A percentile compares a stretch with the other conserved stretches of the same genome.
These are phyloP conservation scores for Cryptococcus sp. DNA, from an alignment of 1,284 basidiomycete species.

Conservation along the genomic window DNA sequence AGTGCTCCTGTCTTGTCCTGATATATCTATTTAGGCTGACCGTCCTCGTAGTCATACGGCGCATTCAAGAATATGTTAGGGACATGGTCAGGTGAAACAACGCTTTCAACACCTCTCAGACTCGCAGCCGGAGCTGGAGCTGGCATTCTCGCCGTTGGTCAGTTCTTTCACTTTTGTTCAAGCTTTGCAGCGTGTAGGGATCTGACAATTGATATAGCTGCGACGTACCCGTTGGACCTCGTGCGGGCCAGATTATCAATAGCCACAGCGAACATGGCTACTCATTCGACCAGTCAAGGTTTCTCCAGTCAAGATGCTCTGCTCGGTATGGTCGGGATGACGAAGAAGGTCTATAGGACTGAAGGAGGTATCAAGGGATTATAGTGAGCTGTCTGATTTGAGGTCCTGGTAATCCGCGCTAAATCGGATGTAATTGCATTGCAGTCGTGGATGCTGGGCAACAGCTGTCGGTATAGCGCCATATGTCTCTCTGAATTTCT, in stretches of 20 bases:
- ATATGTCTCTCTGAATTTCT: conserved; percentile 61
- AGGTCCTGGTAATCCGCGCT: not conserved
- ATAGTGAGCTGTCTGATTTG: conserved; percentile 61
- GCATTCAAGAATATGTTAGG: conserved; percentile 72
- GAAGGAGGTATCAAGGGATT: conserved; percentile 85
- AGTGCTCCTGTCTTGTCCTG: conserved; percentile 1
- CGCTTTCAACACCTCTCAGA: conserved; percentile 79
- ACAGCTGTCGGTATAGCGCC: conserved; percentile 91
- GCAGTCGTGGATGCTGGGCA: conserved; percentile 68
- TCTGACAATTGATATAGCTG: conserved; percentile 54
- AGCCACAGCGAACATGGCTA: conserved; percentile 63
- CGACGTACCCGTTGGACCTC: conserved; percentile 91
- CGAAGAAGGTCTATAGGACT: conserved; percentile 80
- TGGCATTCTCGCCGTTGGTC: conserved; percentile 85
- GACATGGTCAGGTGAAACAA: conserved; percentile 60
- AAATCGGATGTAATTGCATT: conserved; percentile 4
- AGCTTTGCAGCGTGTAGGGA: not conserved
- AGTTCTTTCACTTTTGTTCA: conserved; percentile 41
- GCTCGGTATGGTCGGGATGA: conserved; percentile 85
- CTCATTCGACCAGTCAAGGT: conserved; percentile 39
- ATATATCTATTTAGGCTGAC: not conserved
- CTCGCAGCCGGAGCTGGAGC: conserved; percentile 82
- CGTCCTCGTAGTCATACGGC: conserved; percentile 61
- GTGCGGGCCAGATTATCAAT: conserved; percentile 91
- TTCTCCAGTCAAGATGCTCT: conserved; percentile 47